Base-by-base conservation (phyloP, 345 rosid species). In the Citropsis articulata region DNA sequence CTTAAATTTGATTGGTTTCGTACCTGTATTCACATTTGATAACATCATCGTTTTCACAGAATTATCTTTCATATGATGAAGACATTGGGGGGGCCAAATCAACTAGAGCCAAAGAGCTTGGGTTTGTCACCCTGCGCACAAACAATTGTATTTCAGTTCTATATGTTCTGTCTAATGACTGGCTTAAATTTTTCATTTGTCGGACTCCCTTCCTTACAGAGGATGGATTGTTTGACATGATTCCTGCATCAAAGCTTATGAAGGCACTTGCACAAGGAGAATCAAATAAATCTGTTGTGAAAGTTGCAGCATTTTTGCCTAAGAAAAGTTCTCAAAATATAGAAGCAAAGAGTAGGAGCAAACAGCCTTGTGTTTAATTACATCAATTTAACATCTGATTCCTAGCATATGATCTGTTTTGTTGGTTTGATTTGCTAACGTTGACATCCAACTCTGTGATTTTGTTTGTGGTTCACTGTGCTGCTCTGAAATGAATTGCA, bases 71-170 rank as follows among this genome's bases (percentile, higher is more conserved):
- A 82, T 96, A 98, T 68, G 98, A 96, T 83, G 99, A 96, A 79
- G 97, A 96, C 82, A 89, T 96, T n/a, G 97, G 84, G 72, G 99
- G 99, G 73, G 87, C 79, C 65, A 96, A 96, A 84, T 96, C 99
- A 12, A 62, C 83, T 71, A 96, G 88, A 88, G 98, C 99, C 64
- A 96, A 90, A 86, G 99, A 94, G 85, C 91, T 96, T 53, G 94
- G 99, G 99, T 96, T 73, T 75, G 88, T 81, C 75, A 63, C 66
- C 83, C 63, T 73, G 28, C 42, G n/a, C 33, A 27, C 1, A 68
- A 69, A 68, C 70, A 45, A 68, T 84, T 74, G 79, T 45, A 4
- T 66, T 62, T 78, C 53, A 36, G 62, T 65, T 79, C 48, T 48
- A 33, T 74, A 8, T 75, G 83, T 42, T 48, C 71, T 25, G 63